Percentiles rank a stretch among this genome's conserved stretches.
These are phyloP conservation scores for Lepidium sativum DNA, from an alignment of 345 rosid species.

Conservation along the genomic window DNA sequence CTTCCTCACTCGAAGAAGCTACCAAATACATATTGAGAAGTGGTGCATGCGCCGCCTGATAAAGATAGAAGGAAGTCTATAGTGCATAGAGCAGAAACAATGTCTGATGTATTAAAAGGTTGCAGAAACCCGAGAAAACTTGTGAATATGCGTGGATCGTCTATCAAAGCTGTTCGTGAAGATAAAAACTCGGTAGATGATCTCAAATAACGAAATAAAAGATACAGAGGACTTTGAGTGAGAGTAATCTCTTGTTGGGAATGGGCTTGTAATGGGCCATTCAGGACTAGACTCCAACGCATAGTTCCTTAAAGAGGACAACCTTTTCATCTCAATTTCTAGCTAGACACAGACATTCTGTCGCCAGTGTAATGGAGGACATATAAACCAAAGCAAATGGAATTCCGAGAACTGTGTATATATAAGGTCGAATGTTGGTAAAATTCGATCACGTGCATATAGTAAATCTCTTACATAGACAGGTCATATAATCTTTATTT, in stretches of 20 bases:
- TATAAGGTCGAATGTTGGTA: background rate
- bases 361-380: no score
- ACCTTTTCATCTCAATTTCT: background rate
- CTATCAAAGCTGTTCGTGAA: conserved; percentile 12
- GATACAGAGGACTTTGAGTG: background rate
- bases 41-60: conserved; percentile 19
- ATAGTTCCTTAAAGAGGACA: background rate
- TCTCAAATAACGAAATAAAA: conserved; percentile 11
- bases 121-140: conserved; percentile 60
- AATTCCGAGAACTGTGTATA: background rate
- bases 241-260: background rate
- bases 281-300: background rate
- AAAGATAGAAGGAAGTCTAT: conserved; percentile 45
- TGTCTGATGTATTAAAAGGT: conserved; percentile 59
- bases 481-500: conserved; percentile 8
- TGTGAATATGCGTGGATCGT: conserved; percentile 38
- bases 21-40: conserved; percentile 38
- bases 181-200: conserved; percentile 26
- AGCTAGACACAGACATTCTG: background rate
- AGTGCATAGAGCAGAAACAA: conserved; percentile 66
- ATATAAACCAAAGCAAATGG: background rate
- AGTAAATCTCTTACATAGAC: conserved; percentile 5
- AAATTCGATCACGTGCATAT: conserved; percentile 14
- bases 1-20: conserved; percentile 56
- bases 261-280: background rate